Evolutionary conservation across 345 rosid species (phyloP).

Genomic region (Nasturtium officinale): DNA sequence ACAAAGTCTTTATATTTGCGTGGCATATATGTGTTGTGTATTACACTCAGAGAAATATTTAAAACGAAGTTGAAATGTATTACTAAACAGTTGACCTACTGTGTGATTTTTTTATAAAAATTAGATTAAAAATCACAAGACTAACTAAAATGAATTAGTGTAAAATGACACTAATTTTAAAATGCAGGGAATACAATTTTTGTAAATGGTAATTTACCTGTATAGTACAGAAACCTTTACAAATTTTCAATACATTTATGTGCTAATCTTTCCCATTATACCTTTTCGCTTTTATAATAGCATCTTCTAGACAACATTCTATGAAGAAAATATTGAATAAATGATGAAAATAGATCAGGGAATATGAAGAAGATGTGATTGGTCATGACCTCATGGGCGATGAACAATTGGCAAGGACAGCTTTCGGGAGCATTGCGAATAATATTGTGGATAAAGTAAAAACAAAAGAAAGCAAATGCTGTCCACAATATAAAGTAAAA

Average conservation of each 20-base stretch:
- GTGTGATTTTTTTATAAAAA: neutral
- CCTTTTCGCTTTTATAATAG: neutral
- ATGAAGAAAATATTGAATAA: slow-evolving; percentile 21
- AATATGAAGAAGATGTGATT: slow-evolving; percentile 36
- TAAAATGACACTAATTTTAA: neutral
- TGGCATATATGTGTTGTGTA: neutral
- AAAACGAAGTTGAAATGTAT: neutral
- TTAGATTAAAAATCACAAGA: neutral
- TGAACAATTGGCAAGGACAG: slow-evolving; percentile 24
- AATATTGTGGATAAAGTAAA: slow-evolving; percentile 38
- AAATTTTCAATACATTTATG: neutral
- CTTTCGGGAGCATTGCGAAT: slow-evolving; percentile 44
- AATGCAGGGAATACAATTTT: neutral
- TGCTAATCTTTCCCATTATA: neutral
- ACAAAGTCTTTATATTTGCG: neutral
- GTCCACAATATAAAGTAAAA: slow-evolving; percentile 12
- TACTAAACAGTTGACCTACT: neutral
- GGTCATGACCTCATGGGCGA: slow-evolving; percentile 35
- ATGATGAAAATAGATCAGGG: slow-evolving; percentile 16
- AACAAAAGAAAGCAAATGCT: slow-evolving; percentile 21
- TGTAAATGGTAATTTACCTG: neutral
- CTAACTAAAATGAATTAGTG: neutral
- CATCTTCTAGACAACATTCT: neutral
- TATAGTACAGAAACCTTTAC: neutral
- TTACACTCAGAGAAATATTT: neutral